These are phyloP conservation scores for Prunus dulcis DNA, from an alignment of 306 rosid genomes.

Conservation along the genomic window DNA sequence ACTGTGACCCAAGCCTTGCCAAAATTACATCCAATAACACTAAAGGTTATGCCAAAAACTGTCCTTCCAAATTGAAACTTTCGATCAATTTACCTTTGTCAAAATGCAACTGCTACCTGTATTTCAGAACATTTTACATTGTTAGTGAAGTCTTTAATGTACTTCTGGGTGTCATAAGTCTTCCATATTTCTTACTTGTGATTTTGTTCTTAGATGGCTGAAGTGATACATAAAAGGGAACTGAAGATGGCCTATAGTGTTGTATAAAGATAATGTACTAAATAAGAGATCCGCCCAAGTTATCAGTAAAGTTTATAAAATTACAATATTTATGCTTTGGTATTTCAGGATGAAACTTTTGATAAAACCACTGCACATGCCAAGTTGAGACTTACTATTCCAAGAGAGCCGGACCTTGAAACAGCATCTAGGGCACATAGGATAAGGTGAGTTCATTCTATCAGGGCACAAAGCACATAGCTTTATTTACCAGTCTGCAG, in stretches of 20 bases:
- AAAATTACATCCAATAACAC: not conserved
- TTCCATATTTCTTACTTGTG: not conserved
- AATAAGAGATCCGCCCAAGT: not conserved
- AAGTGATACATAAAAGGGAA: not conserved
- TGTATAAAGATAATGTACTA: not conserved
- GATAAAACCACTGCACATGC: conserved; percentile 48
- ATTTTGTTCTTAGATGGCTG: not conserved
- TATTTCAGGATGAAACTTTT: conserved; percentile 57
- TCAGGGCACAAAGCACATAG: conserved; percentile 50
- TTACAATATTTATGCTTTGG: not conserved
- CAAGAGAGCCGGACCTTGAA: conserved; percentile 85
- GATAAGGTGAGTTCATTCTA: conserved; percentile 58
- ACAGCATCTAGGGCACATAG: conserved; percentile 78
- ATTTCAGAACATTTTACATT: not conserved
- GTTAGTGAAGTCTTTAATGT: not conserved
- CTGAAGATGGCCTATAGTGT: not conserved
- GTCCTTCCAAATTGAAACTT: not conserved
- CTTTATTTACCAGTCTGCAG: conserved; percentile 13
- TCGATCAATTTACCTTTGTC: not conserved
- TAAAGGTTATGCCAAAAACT: not conserved
- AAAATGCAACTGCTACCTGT: not conserved
- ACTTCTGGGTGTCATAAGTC: not conserved
- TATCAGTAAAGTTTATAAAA: not conserved
- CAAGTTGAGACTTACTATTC: conserved; percentile 72
- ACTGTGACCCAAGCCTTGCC: not conserved